A percentile compares a stretch with the other conserved stretches of the same genome.
phyloP scores from a whole-genome alignment of 23 red algal genomes.

The Pyropia yezoensis region DNA sequence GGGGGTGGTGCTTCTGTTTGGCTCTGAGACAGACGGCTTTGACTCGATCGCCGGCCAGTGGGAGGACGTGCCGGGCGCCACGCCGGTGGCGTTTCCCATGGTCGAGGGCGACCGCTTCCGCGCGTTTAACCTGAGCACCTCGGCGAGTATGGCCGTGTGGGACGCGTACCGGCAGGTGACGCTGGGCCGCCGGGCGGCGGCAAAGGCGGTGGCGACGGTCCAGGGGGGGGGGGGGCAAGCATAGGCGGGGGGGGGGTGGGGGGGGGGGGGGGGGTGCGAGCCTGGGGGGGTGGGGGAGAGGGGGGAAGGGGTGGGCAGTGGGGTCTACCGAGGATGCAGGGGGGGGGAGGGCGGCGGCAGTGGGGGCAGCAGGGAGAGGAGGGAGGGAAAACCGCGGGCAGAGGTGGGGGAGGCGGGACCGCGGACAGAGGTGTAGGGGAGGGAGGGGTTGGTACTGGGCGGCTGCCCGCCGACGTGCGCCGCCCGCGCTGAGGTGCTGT shows the following conservation, averaged over 20 bases:
- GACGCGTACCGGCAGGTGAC: conserved; percentile 40
- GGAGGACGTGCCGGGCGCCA: conserved; percentile 2
- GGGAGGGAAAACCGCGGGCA: no score
- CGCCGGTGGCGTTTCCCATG: conserved; percentile 57
- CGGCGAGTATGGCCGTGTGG: conserved; percentile 58
- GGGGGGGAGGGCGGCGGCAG: no score
- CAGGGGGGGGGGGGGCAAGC: not conserved
- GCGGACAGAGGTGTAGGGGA: no score
- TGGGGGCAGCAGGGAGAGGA: no score
- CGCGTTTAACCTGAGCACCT: conserved; percentile 51
- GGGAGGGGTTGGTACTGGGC: no score
- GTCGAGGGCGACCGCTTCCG: conserved; percentile 39
- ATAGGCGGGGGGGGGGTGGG: not conserved
- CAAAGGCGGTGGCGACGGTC: not conserved
- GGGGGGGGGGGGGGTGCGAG: not conserved
- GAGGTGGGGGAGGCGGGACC: no score
- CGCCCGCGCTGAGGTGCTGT: no score
- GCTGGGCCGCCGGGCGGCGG: not conserved
- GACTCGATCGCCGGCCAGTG: conserved; percentile 32
- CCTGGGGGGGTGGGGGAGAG: not conserved
- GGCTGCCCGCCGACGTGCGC: no score
- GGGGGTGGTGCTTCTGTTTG: conserved; percentile 32
- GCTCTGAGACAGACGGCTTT: conserved; percentile 47
- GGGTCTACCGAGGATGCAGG: no score
- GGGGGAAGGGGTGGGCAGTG: not conserved